These are phyloP conservation scores for Grosmannia serpens DNA, from an alignment of 2,329 filamentous ascomycete genomes.

Conservation along the genomic window DNA sequence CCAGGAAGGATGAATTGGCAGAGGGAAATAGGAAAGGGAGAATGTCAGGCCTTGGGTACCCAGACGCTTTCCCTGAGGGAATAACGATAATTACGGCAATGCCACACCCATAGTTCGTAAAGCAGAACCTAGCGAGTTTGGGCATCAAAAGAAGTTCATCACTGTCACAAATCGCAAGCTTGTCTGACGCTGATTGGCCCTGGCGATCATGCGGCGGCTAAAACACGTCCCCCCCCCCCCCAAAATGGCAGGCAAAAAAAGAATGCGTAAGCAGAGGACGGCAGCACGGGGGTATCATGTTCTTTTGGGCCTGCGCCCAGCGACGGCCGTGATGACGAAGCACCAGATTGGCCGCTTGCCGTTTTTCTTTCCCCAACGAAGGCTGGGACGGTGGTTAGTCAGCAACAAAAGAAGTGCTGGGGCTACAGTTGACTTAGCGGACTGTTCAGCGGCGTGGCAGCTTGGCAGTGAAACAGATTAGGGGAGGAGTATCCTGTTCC, in stretches of 20 bases:
- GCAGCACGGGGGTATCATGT: too few relatives aligned
- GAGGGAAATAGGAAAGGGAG: background rate
- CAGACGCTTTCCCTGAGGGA: background rate
- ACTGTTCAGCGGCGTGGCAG: background rate
- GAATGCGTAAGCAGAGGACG: background rate
- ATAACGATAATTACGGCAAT: background rate
- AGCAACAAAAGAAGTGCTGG: background rate
- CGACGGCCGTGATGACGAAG: background rate
- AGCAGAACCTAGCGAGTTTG: background rate
- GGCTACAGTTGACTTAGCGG: background rate
- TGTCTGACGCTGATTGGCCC: background rate
- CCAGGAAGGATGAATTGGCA: background rate
- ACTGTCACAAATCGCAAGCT: background rate
- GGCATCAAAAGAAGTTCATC: background rate
- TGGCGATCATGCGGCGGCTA: background rate
- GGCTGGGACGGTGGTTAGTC: background rate
- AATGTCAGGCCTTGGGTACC: background rate
- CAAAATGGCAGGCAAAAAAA: background rate
- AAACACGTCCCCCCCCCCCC: background rate
- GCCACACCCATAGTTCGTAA: background rate
- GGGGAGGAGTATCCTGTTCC: background rate
- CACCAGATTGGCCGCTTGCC: background rate
- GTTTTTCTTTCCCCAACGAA: background rate
- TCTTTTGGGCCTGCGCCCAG: too few relatives aligned
- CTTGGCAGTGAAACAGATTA: background rate